Evolutionary conservation across 192 early-diverging fungal genomes (phyloP).

Genomic region (Lobosporangium transversale): DNA sequence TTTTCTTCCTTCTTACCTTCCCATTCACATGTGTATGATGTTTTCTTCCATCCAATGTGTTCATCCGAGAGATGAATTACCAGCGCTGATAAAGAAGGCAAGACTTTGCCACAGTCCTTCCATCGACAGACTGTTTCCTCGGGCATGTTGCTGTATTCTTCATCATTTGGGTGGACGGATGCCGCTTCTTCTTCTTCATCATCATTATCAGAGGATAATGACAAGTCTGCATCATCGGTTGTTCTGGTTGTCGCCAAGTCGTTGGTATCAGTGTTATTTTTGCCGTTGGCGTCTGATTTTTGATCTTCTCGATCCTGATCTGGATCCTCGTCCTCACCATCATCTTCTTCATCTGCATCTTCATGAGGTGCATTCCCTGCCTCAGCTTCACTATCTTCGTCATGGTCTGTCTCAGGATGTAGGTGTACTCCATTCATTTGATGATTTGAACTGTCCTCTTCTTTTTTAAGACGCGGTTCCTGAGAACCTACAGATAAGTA

Average conservation of each 20-base stretch:
- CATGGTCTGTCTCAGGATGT: background rate
- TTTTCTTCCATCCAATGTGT: slow-evolving; percentile 67
- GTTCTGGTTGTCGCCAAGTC: background rate
- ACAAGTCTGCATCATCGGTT: slow-evolving; percentile 14
- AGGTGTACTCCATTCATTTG: background rate
- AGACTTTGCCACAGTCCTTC: slow-evolving; percentile 53
- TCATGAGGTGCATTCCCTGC: background rate
- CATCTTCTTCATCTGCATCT: slow-evolving; percentile 2
- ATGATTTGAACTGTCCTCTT: background rate
- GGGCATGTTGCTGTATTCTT: slow-evolving; percentile 35
- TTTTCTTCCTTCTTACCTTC: slow-evolving; percentile 26
- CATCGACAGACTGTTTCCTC: slow-evolving; percentile 54
- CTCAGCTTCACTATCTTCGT: background rate
- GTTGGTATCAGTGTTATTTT: background rate
- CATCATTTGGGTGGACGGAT: slow-evolving; percentile 15
- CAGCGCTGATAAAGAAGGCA: slow-evolving; percentile 41
- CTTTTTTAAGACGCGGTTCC: slow-evolving; percentile 3
- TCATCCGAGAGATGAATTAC: slow-evolving; percentile 62
- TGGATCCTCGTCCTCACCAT: slow-evolving; percentile 8
- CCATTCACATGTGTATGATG: slow-evolving; percentile 68
- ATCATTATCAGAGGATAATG: slow-evolving; percentile 38
- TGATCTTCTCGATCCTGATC: slow-evolving; percentile 12
- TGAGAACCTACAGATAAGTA: no score
- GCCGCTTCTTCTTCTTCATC: slow-evolving; percentile 20
- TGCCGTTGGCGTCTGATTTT: background rate